A percentile compares a stretch with the other conserved stretches of the same genome.
Evolutionary conservation across 2,329 filamentous ascomycete genomes (phyloP).

Genomic region (Colletotrichum costaricense): DNA sequence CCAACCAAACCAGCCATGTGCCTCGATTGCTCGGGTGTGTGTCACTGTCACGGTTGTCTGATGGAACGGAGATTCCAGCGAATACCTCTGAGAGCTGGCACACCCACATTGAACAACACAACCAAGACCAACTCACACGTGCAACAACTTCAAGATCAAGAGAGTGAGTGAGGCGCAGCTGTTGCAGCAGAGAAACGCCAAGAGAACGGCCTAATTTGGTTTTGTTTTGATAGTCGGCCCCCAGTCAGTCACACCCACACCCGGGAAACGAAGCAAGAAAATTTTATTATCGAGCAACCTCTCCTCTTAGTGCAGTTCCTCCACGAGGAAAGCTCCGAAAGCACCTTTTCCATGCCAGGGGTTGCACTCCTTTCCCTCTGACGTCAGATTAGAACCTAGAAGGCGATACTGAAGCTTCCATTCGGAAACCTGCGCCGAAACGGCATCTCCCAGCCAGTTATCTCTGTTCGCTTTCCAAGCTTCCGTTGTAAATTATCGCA

Average conservation of each 20-base stretch:
- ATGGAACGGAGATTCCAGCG: neutral
- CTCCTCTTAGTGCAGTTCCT: neutral
- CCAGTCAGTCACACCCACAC: neutral
- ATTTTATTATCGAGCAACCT: neutral
- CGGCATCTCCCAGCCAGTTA: neutral
- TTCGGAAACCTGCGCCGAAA: neutral
- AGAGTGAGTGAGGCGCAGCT: neutral
- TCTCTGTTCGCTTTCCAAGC: neutral
- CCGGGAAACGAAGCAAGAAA: neutral
- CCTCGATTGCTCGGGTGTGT: neutral
- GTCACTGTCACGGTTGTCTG: no score
- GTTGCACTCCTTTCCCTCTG: neutral
- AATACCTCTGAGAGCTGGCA: conserved; percentile 3
- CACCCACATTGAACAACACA: conserved; percentile 8
- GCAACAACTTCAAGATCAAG: neutral
- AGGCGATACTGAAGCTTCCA: neutral
- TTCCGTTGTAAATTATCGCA: neutral
- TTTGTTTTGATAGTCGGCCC: conserved; percentile 7
- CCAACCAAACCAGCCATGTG: neutral
- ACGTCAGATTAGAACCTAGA: neutral
- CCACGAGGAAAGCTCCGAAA: no score
- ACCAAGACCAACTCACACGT: neutral
- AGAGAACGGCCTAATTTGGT: neutral
- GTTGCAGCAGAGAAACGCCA: neutral
- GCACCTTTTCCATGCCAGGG: neutral